Evolutionary conservation across 805 yeast species (phyloP).

Genomic region (Candida patagonica): DNA sequence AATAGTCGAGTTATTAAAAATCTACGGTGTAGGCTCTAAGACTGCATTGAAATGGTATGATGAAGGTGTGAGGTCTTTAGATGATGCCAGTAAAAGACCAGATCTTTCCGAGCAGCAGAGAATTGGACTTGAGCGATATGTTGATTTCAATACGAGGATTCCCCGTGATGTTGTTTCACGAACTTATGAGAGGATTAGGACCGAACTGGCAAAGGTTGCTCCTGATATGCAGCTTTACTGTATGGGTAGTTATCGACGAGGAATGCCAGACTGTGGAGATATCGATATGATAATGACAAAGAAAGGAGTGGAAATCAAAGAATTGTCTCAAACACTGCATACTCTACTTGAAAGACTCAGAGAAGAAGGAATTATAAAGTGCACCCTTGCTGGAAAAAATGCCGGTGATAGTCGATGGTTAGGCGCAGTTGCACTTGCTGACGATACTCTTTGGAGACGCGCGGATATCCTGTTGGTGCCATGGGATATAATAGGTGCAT

Average conservation of each 20-base stretch:
- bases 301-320: slow-evolving; percentile 22
- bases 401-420: slow-evolving; percentile 24
- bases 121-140: slow-evolving; percentile 38
- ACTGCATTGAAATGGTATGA: slow-evolving; percentile 34
- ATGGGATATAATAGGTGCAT: slow-evolving; percentile 38
- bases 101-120: slow-evolving; percentile 26
- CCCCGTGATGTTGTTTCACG: slow-evolving; percentile 36
- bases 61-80: slow-evolving; percentile 31
- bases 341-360: slow-evolving; percentile 21
- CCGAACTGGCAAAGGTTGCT: slow-evolving; percentile 27
- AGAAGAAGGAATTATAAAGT: slow-evolving; percentile 30
- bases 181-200: slow-evolving; percentile 31
- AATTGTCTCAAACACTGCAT: slow-evolving; percentile 18
- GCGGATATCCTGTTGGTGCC: slow-evolving; percentile 44
- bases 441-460: slow-evolving; percentile 35
- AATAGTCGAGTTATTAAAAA: slow-evolving; percentile 30
- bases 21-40: slow-evolving; percentile 43
- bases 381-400: slow-evolving; percentile 22
- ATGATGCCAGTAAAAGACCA: slow-evolving; percentile 29
- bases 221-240: slow-evolving; percentile 29
- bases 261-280: slow-evolving; percentile 40
- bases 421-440: slow-evolving; percentile 26
- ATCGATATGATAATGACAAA: slow-evolving; percentile 42
- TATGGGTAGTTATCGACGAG: slow-evolving; percentile 48
- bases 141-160: slow-evolving; percentile 39